These are phyloP conservation scores for Sphenostylis stenocarpa DNA, from an alignment of 306 rosid species.

Conservation along the genomic window DNA sequence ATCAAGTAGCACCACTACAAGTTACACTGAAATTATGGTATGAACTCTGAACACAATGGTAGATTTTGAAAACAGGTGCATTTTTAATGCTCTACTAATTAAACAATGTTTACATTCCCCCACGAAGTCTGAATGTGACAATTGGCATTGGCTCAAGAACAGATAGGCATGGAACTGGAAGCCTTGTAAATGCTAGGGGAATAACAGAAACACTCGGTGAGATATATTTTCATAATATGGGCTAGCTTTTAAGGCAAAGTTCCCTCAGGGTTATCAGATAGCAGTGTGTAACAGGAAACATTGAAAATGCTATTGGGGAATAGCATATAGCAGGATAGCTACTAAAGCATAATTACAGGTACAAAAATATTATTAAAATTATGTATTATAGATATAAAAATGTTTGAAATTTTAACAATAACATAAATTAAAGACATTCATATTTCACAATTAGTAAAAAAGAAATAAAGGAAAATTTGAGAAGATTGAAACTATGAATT, in stretches of 20 bases:
- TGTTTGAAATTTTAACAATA: neutral
- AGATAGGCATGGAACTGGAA: neutral
- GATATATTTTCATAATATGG: too few relatives aligned
- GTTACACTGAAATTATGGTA: neutral
- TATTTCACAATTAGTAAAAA: neutral
- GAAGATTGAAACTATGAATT: neutral
- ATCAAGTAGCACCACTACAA: neutral
- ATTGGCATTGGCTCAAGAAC: too few relatives aligned
- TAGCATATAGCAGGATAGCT: neutral
- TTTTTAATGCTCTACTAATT: too few relatives aligned
- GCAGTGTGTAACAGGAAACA: neutral
- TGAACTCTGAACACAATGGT: neutral
- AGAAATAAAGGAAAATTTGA: neutral
- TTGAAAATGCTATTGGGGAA: neutral
- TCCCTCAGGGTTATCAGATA: neutral
- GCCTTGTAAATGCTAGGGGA: neutral
- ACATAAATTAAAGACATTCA: neutral
- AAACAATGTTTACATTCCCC: too few relatives aligned
- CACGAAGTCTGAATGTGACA: too few relatives aligned
- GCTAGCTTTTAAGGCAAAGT: too few relatives aligned
- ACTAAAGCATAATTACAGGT: neutral
- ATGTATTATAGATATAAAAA: neutral
- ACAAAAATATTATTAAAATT: neutral
- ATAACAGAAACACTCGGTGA: neutral
- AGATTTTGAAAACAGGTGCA: neutral